Evolutionary conservation across 1,284 basidiomycete species (phyloP).

Genomic region (Dichomitus squalens): DNA sequence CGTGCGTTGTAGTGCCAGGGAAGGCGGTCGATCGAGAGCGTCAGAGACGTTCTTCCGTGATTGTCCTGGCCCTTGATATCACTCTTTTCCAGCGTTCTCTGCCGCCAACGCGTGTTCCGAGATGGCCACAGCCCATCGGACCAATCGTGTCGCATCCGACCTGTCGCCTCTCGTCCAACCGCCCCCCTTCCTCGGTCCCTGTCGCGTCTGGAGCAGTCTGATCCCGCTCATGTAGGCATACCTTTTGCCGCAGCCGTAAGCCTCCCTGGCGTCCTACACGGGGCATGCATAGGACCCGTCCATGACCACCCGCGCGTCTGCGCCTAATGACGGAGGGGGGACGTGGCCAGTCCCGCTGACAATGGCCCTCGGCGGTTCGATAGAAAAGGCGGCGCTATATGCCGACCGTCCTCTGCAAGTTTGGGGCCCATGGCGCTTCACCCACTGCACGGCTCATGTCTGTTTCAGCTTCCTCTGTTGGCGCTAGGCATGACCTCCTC

Average conservation of each 20-base stretch:
- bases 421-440: conserved; percentile 20
- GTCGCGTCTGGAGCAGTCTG: conserved; percentile 14
- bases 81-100: conserved; percentile 6
- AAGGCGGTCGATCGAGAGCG: conserved; percentile 8
- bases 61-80: conserved; percentile 19
- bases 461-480: conserved; percentile 17
- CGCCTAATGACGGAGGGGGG: not conserved
- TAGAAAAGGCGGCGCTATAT: conserved; percentile 22
- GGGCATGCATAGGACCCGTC: conserved; percentile 10
- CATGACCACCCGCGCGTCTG: conserved; percentile 1
- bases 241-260: conserved; percentile 14
- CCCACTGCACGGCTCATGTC: conserved; percentile 14
- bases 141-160: conserved; percentile 8
- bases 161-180: conserved; percentile 16
- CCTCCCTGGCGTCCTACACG: conserved; percentile 12
- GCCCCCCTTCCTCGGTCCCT: conserved; percentile 15
- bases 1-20: not conserved
- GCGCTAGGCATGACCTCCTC: conserved; percentile 21
- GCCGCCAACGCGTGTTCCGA: conserved; percentile 16
- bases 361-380: conserved; percentile 7
- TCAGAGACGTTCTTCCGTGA: conserved; percentile 11
- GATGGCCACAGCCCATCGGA: conserved; percentile 14
- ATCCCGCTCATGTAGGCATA: conserved; percentile 17
- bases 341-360: not conserved
- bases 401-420: not conserved